Evolutionary conservation across 1,139 yeast genomes (phyloP).

Genomic region (Debaryomyces sp.): DNA sequence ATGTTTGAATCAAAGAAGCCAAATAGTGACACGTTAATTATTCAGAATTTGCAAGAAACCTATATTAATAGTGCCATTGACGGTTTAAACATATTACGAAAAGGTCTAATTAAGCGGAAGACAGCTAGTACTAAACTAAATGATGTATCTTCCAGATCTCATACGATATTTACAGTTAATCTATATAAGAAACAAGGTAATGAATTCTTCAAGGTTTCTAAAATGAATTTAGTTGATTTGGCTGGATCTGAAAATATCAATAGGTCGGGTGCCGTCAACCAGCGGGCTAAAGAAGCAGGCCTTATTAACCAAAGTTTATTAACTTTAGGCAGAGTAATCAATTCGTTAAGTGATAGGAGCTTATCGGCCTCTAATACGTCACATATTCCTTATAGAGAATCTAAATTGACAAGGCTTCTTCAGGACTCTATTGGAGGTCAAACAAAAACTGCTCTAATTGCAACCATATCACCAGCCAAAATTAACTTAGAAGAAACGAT

Average conservation of each 20-base stretch:
- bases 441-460: slow-evolving; percentile 78
- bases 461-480: slow-evolving; percentile 81
- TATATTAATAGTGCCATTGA: slow-evolving; percentile 54
- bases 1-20: slow-evolving; percentile 50
- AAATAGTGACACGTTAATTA: slow-evolving; percentile 25
- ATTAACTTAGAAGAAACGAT: slow-evolving; percentile 75
- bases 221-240: slow-evolving; percentile 79
- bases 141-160: slow-evolving; percentile 71
- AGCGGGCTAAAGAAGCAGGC: slow-evolving; percentile 86
- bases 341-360: slow-evolving; percentile 49
- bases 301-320: slow-evolving; percentile 81
- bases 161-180: slow-evolving; percentile 68
- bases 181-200: slow-evolving; percentile 50
- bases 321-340: slow-evolving; percentile 84
- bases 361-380: slow-evolving; percentile 10
- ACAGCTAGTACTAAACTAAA: slow-evolving; percentile 74
- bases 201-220: slow-evolving; percentile 53
- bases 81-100: slow-evolving; percentile 54
- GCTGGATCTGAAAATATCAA: slow-evolving; percentile 88
- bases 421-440: slow-evolving; percentile 86
- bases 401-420: slow-evolving; percentile 74
- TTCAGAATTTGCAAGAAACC: slow-evolving; percentile 61
- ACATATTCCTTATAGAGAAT: slow-evolving; percentile 85
- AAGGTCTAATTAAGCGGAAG: slow-evolving; percentile 59
- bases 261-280: slow-evolving; percentile 77